These are phyloP conservation scores for Candida suzukii DNA, from an alignment of 805 yeast species.

Conservation along the genomic window DNA sequence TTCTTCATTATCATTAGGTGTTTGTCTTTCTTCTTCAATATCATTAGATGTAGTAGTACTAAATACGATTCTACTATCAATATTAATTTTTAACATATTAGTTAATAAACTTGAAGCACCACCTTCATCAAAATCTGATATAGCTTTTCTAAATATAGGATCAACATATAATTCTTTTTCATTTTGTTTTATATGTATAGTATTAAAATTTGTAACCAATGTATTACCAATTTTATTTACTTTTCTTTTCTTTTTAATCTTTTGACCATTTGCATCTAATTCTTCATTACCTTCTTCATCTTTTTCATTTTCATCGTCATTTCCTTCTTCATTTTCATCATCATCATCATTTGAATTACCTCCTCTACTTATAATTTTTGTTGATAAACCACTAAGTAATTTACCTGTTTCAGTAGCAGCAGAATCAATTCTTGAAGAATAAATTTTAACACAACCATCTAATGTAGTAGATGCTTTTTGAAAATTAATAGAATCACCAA, in stretches of 20 bases:
- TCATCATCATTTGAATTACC: constrained; percentile 20
- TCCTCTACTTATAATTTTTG: constrained; percentile 14
- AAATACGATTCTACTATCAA: constrained; percentile 41
- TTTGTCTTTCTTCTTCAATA: constrained; percentile 1
- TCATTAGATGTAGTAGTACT: constrained; percentile 28
- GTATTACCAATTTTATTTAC: constrained; percentile 21
- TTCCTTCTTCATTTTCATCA: constrained; percentile 11
- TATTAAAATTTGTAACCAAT: constrained; percentile 31
- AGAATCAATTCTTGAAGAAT: constrained; percentile 85
- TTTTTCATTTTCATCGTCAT: constrained; percentile 10
- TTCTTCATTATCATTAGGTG: neutral
- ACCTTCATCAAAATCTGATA: constrained; percentile 57
- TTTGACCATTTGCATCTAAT: constrained; percentile 15
- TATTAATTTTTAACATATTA: constrained; percentile 41
- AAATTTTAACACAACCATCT: constrained; percentile 92
- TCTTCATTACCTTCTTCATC: constrained; percentile 13
- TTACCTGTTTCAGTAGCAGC: constrained; percentile 88
- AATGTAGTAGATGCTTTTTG: constrained; percentile 87
- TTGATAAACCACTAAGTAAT: constrained; percentile 44
- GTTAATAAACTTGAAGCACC: constrained; percentile 48
- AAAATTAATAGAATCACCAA: constrained; percentile 76
- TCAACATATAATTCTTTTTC: constrained; percentile 46
- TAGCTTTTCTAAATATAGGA: constrained; percentile 50
- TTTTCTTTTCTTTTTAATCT: constrained; percentile 10
- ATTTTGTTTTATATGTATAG: constrained; percentile 34